Base-by-base conservation (phyloP, 2,329 filamentous ascomycete species). In the Apiospora hydei region DNA sequence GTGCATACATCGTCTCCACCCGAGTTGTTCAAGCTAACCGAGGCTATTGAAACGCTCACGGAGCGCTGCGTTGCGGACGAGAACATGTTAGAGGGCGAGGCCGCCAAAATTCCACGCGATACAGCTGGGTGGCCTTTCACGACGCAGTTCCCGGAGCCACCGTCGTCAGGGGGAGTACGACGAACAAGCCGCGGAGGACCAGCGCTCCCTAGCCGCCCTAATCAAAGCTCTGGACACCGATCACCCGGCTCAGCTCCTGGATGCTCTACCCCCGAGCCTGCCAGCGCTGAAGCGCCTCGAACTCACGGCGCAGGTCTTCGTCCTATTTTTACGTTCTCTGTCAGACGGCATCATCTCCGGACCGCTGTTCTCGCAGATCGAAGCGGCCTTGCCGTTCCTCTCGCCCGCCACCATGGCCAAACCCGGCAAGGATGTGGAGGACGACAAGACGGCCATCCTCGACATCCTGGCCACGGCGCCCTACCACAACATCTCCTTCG, bases 11-110 rank as follows among this genome's bases (percentile, higher is more conserved):
- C 95, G 14, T 95, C 95, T 1, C 96, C 96, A 0, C 91, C 93
- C 73, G 96, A 98, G 81, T 86, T 98, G 11, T 97, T 98, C 83
- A 92, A 92, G 79, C 88, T 99, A 78, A 98, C 95, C 6, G 94
- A 98, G 80, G 90, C 91, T 14, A 88, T 98, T 21, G 89, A 89
- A 77, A 85, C 81, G 8, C 82, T 90, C 53, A 86, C 85, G 3
- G 89, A 90, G 75, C 85, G 89, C 26, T 86, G 84, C 38, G 80
- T 88, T 10, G 90, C 90, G 0, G 90, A 92, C 69, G 87, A 88
- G 73, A 88, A 88, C 70, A 92, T 92, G 86, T 81, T 92, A 1
- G 67, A 73, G 21, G 84, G 86, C 16, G 87, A 89, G 41, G 84
- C 87, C 14, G 83, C 84, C 71, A 79, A 82, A 30, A 80, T 90